Base-by-base conservation (phyloP, 2,329 filamentous ascomycete genomes). In the Fusarium duplospermum region DNA sequence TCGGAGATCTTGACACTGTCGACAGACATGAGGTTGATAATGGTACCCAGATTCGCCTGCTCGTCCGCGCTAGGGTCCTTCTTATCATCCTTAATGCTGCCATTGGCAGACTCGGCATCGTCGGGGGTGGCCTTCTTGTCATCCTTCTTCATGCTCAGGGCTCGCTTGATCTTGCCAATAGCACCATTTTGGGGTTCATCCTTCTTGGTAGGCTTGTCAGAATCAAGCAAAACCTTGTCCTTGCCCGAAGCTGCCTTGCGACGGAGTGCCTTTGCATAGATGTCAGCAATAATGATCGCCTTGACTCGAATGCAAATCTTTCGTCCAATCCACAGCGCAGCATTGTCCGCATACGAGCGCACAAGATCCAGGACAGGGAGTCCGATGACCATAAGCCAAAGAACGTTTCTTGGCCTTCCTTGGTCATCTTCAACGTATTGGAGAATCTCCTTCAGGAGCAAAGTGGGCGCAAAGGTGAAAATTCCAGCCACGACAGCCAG, bases 11-110 rank as follows among this genome's bases (percentile, higher is more conserved):
- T 99, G 90, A 98, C 98, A 57, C 96, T 98, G 86, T 99, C 97
- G 45, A 99, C 97, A 13, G 96, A 97, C 96, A 99, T 99, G 75
- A 99, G 87, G 82, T 98, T 99, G 86, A 99, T 99, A 79, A 99
- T 98, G n/a, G 96, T 97, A 72, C 97, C 96, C 60, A 97, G 89
- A 70, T 96, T 98, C 42, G 95, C 96, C 84, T 97, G 94, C 67
- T 93, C 89, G 71, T 94, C 92, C 20, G 84, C 76, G 27, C 70
- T 73, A 14, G 74, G 80, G 3, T 77, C 77, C 62, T 85, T 82
- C 63, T 82, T 82, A 45, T 82, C 77, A 27, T 80, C 80, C 66
- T 84, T 84, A 42, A 78, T 62, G n/a, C 77, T 75, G 33, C 81
- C 81, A 38, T 79, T 81, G 52, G 77, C 79, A 24, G 79, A 79